These are phyloP conservation scores for Melampsora americana DNA, from an alignment of 1,284 basidiomycete genomes.

Conservation along the genomic window DNA sequence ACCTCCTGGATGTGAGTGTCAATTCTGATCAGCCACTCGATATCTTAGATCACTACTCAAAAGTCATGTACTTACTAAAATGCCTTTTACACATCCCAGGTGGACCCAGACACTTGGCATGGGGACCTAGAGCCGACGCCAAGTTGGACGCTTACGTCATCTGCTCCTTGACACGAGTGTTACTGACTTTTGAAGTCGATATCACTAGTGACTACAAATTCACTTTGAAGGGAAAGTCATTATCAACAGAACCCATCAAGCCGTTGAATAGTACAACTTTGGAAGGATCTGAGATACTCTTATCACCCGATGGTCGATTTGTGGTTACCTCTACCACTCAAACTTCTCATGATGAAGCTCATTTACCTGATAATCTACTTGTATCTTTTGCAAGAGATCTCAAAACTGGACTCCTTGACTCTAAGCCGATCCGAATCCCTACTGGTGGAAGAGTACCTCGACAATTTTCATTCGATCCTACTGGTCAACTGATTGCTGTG, in stretches of 20 bases:
- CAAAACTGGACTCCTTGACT: not conserved
- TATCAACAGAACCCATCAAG: not conserved
- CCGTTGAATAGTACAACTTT: not conserved
- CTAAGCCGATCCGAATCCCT: not conserved
- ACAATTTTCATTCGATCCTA: not conserved
- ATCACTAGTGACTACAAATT: not conserved
- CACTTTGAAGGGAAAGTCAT: not conserved
- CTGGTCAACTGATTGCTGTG: not conserved
- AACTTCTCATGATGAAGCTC: not conserved
- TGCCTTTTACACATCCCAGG: too few species aligned
- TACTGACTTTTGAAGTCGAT: not conserved
- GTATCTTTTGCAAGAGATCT: not conserved
- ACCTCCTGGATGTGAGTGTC: not conserved
- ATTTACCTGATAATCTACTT: not conserved
- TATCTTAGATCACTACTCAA: too few species aligned
- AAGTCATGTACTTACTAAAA: too few species aligned
- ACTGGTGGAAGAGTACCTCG: not conserved
- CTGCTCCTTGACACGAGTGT: not conserved
- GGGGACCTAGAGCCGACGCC: not conserved
- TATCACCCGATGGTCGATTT: constrained; percentile 3
- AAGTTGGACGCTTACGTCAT: not conserved
- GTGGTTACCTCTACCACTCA: not conserved
- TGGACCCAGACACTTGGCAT: too few species aligned
- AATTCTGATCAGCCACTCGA: too few species aligned
- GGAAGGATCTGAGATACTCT: not conserved